Base-by-base conservation (phyloP, 2,329 filamentous ascomycete genomes). In the Tolypocladium ovalisporum region DNA sequence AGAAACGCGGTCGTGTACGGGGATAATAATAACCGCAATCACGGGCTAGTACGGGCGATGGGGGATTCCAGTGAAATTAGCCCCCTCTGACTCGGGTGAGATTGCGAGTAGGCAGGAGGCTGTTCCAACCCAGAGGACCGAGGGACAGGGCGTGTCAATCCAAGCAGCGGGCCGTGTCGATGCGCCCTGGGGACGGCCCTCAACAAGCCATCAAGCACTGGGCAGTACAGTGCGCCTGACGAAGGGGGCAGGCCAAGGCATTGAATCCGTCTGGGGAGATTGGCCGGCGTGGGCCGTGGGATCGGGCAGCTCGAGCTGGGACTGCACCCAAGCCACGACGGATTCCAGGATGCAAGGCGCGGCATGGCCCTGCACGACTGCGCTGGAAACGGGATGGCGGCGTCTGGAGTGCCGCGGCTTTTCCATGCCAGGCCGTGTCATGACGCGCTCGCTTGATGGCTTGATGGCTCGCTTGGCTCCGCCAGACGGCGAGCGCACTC, bases 51-150 rank as follows among this genome's bases (percentile, higher is more conserved):
- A 44, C 42, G 42, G 42, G 42, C 22, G 24, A 29, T 63, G 63
- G 59, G 64, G 63, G 63, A 65, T 63, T 62, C 60, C 55, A 57
- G 61, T 61, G 59, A 68, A 64, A 68, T 69, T 65, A 66, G 56
- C 55, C 17, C 42, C 42, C 44, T 62, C 61, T 60, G 58, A 59
- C 56, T 56, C 58, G 58, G 56, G 59, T 65, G 64, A 68, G 58
- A 68, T 65, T 68, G n/a, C n/a, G n/a, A n/a, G n/a, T n/a, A 60
- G 63, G 27, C 44, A 32, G 27, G 44, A 32, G 27, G 44, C 44
- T 19, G 24, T 17, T 24, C 42, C 17, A 29, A 27, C 24, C 42
- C 15, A 29, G 27, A 49, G 44, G 44, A 49, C 17, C 27, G 42
- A 47, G 42, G 44, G 27, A 19, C 44, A 47, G 17, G 44, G 29